Evolutionary conservation across 2,329 filamentous ascomycete genomes (phyloP).

Genomic region (Trichothecium sympodiale): DNA sequence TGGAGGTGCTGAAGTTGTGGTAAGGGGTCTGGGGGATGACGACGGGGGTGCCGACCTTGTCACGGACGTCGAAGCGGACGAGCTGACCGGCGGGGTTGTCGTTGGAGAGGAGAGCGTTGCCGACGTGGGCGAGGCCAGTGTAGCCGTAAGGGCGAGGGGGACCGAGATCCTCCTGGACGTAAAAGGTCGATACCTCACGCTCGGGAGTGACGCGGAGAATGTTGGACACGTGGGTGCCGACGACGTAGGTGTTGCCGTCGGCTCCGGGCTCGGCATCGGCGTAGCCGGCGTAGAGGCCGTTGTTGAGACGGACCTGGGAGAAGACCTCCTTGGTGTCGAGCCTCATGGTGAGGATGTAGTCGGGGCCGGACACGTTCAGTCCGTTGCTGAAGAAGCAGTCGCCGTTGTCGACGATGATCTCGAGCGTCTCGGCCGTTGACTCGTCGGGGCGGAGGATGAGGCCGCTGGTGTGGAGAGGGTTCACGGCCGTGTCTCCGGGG

Average conservation of each 20-base stretch:
- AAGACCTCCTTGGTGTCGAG: constrained; percentile 3
- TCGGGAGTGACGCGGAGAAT: constrained; percentile 5
- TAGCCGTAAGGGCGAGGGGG: constrained; percentile 4
- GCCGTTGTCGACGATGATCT: constrained; percentile 5
- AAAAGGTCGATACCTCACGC: constrained; percentile 3
- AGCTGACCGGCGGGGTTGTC: constrained; percentile 4
- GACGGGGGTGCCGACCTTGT: constrained; percentile 3
- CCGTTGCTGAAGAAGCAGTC: constrained; percentile 5
- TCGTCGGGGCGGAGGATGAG: constrained; percentile 4
- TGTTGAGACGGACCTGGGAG: constrained; percentile 4
- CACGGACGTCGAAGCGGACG: constrained; percentile 3
- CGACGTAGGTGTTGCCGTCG: constrained; percentile 5
- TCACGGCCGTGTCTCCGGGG: constrained; percentile 4
- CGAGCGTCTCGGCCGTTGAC: constrained; percentile 2
- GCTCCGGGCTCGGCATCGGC: constrained; percentile 4
- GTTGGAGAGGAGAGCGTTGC: constrained; percentile 4
- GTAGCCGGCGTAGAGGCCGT: constrained; percentile 6
- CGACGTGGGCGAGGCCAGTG: constrained; percentile 5
- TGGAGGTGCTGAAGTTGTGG: constrained; percentile 5
- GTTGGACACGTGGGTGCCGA: constrained; percentile 4
- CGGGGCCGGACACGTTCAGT: constrained; percentile 4
- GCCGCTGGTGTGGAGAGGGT: constrained; percentile 4
- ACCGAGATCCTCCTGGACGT: constrained; percentile 3
- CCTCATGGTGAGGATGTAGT: constrained; percentile 5
- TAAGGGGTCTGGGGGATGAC: constrained; percentile 3